phyloP scores from a whole-genome alignment of 2,329 filamentous ascomycete species.

The Myriosclerotinia curreyana region DNA sequence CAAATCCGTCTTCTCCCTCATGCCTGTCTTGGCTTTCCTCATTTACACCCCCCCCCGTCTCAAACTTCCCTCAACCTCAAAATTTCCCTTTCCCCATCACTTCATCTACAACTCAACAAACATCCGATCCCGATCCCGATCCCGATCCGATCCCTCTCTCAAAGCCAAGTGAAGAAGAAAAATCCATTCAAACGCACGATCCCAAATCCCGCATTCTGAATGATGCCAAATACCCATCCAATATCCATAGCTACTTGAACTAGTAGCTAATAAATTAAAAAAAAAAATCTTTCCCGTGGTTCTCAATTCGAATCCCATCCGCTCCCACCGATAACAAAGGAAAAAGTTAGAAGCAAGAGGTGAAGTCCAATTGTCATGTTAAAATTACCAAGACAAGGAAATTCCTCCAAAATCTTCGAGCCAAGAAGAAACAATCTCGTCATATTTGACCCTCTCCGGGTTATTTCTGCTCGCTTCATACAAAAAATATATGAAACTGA shows the following conservation, averaged over 20 bases:
- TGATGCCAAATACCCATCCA: constrained; percentile 16
- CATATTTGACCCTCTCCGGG: neutral
- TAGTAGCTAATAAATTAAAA: constrained; percentile 21
- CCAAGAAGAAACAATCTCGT: neutral
- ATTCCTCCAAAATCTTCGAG: neutral
- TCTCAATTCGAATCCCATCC: neutral
- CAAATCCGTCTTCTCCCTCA: neutral
- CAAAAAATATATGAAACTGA: neutral
- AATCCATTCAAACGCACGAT: neutral
- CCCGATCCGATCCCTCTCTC: neutral
- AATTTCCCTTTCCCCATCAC: neutral
- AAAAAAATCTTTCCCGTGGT: neutral
- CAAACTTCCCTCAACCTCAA: too few relatives aligned
- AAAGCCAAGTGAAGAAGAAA: neutral
- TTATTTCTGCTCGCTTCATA: constrained; percentile 2
- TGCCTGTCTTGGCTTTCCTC: neutral
- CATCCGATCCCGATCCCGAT: neutral
- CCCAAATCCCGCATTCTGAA: constrained; percentile 5
- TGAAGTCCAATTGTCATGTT: neutral
- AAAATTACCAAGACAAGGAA: neutral
- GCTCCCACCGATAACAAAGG: neutral
- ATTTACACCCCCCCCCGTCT: too few relatives aligned
- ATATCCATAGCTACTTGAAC: constrained; percentile 11
- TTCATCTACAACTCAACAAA: neutral
- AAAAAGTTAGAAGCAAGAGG: neutral